Conservation (phyloP, 2,329 filamentous ascomycete genomes). For the Penicillium oxalicum region DNA sequence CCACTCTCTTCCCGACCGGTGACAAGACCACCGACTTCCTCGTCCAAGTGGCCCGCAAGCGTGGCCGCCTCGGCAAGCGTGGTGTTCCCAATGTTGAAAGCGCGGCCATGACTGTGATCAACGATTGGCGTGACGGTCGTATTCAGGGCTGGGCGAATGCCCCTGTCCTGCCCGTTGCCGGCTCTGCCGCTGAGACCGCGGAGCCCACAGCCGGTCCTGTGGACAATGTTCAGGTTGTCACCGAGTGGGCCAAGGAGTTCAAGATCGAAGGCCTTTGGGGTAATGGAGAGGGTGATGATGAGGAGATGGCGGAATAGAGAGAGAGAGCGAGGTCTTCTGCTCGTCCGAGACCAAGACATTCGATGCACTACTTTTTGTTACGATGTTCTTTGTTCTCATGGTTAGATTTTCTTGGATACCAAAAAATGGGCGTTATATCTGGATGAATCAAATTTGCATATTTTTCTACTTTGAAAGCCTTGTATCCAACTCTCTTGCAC, state of each 20-base stretch:
- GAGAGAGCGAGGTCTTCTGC: not conserved
- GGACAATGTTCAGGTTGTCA: slow-evolving; percentile 77
- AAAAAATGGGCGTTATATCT: slow-evolving; percentile 26
- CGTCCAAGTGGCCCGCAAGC: slow-evolving; percentile 88
- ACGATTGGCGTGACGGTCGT: slow-evolving; percentile 92
- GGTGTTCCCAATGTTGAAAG: slow-evolving; percentile 83
- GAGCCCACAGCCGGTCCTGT: slow-evolving; percentile 41
- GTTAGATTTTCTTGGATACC: slow-evolving; percentile 27
- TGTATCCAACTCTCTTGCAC: too few relatives aligned
- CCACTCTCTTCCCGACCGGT: slow-evolving; percentile 67
- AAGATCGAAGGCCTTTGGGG: slow-evolving; percentile 91
- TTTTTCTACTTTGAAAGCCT: slow-evolving; percentile 10
- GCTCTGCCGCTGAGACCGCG: slow-evolving; percentile 32
- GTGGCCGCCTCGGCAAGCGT: slow-evolving; percentile 79
- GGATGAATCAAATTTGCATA: not conserved
- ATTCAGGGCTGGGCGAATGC: slow-evolving; percentile 89
- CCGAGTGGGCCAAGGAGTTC: slow-evolving; percentile 90
- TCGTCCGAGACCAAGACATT: slow-evolving; percentile 3
- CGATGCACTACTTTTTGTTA: slow-evolving; percentile 12
- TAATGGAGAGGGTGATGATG: slow-evolving; percentile 46
- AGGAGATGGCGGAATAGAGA: slow-evolving; percentile 37
- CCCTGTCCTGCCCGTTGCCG: slow-evolving; percentile 59
- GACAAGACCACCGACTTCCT: slow-evolving; percentile 86
- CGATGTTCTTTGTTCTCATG: slow-evolving; percentile 20
- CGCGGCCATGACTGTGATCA: slow-evolving; percentile 87